Evolutionary conservation across 345 rosid species (phyloP), one percentile per base, ranked within the genome.

Genomic region (Acer saccharum): DNA sequence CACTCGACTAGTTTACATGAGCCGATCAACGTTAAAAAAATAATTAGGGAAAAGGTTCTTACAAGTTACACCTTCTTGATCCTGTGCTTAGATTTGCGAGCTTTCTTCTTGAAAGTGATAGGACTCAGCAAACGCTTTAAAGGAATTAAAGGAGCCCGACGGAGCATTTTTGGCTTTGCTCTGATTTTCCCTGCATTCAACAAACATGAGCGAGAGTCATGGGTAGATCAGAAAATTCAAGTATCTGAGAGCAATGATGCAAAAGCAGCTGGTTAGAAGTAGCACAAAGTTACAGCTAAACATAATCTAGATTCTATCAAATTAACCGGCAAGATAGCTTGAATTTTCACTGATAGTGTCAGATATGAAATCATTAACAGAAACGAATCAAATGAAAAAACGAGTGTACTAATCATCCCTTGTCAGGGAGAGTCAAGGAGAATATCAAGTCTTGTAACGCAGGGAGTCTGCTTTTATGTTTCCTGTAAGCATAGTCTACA

Each of bases 111-210:
- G 82, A 84, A 87, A 70, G 83, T 70, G 64, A 76, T 57, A 10
- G 84, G 86, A 68, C 81, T 84, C 80, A 91, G 58, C 81, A 82
- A 61, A 3, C 82, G 87, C 80, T 82, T 84, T 43, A 86, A 78
- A 55, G 90, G 92, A 64, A 61, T 72, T 43, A 84, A 32, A 55
- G 10, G 77, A 27, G 70, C 68, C 66, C 57, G 77, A 61, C 67
- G 77, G 79, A 76, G 48, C 75, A 50, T 72, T 77, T 78, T 80
- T 70, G 13, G 78, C 64, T 78, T 92, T 39, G 65, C 77, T 77
- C 48, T 82, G 11, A 17, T 27, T 62, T 68, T 90, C 54, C 83
- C 94, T 89, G 88, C 83, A 82, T 73, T 71, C 3, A 79, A 41
- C 11, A 74, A 60, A 66, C 10, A 77, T 21, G 63, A 48, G 18